Evolutionary conservation across 2,329 filamentous ascomycete species (phyloP).

Genomic region (Cercospora nicotianae): DNA sequence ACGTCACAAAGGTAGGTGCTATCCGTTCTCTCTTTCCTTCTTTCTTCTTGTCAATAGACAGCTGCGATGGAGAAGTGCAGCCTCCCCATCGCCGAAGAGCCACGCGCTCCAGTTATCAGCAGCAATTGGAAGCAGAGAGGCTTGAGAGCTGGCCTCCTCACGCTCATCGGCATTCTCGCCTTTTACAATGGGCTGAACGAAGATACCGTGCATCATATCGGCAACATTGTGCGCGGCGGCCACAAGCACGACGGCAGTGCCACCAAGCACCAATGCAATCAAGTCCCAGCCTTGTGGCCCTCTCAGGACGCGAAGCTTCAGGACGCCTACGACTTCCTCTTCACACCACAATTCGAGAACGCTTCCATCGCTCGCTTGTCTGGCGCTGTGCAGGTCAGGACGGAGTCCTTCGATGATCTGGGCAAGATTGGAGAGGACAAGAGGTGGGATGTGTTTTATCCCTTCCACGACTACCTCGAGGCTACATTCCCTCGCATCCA

Average conservation of each 20-base stretch:
- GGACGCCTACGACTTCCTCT: slow-evolving; percentile 36
- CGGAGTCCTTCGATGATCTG: slow-evolving; percentile 59
- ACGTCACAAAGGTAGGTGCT: background rate
- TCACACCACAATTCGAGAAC: slow-evolving; percentile 35
- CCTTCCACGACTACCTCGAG: slow-evolving; percentile 52
- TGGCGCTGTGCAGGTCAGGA: slow-evolving; percentile 56
- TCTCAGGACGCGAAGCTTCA: slow-evolving; percentile 30
- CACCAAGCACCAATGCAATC: slow-evolving; percentile 28
- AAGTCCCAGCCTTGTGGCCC: slow-evolving; percentile 35
- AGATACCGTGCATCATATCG: too few species aligned
- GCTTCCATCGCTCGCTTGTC: slow-evolving; percentile 51
- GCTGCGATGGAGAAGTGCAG: slow-evolving; percentile 32
- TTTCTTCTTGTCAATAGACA: background rate
- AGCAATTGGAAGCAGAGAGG: slow-evolving; percentile 11
- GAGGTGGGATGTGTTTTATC: slow-evolving; percentile 57
- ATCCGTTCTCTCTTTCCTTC: background rate
- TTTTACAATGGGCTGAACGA: background rate
- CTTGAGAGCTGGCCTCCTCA: slow-evolving; percentile 16
- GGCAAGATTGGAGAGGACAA: slow-evolving; percentile 56
- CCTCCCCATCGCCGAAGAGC: slow-evolving; percentile 28
- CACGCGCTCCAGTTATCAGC: slow-evolving; percentile 20
- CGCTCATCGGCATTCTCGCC: slow-evolving; percentile 21
- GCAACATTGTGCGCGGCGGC: background rate
- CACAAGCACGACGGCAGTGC: background rate
- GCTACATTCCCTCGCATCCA: slow-evolving; percentile 54